Evolutionary conservation across 306 rosid species (phyloP).

Genomic region (Quercus parvula): DNA sequence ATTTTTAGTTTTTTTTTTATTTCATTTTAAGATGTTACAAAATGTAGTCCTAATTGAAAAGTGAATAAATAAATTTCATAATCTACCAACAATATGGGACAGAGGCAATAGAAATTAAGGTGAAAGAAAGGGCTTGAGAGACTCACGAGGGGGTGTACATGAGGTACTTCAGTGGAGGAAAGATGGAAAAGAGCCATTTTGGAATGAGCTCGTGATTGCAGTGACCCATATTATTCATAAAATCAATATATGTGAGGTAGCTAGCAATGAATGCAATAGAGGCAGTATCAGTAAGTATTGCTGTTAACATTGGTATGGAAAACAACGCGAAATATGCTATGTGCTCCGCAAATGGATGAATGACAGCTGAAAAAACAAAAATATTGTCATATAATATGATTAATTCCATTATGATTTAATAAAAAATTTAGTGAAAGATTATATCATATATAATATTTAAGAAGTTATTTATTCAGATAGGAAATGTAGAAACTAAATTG

Average conservation of each 20-base stretch:
- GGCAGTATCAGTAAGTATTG: neutral
- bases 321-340: constrained; percentile 31
- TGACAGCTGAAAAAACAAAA: constrained; percentile 32
- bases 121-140: too few relatives aligned
- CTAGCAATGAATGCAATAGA: neutral
- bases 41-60: too few relatives aligned
- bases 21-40: too few relatives aligned
- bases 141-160: constrained; percentile 38
- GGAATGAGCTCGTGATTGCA: constrained; percentile 52
- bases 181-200: constrained; percentile 25
- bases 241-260: constrained; percentile 30
- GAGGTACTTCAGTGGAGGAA: constrained; percentile 43
- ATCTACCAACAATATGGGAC: too few relatives aligned
- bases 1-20: too few relatives aligned
- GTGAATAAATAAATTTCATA: too few relatives aligned
- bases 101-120: neutral
- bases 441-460: too few relatives aligned
- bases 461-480: too few relatives aligned
- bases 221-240: constrained; percentile 58
- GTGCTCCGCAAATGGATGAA: constrained; percentile 51
- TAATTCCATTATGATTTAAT: too few relatives aligned
- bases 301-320: constrained; percentile 28
- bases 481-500: too few relatives aligned
- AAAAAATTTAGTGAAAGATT: too few relatives aligned
- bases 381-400: too few relatives aligned